Evolutionary conservation across 1,139 yeast genomes (phyloP).

Genomic region (Pichia sp.): DNA sequence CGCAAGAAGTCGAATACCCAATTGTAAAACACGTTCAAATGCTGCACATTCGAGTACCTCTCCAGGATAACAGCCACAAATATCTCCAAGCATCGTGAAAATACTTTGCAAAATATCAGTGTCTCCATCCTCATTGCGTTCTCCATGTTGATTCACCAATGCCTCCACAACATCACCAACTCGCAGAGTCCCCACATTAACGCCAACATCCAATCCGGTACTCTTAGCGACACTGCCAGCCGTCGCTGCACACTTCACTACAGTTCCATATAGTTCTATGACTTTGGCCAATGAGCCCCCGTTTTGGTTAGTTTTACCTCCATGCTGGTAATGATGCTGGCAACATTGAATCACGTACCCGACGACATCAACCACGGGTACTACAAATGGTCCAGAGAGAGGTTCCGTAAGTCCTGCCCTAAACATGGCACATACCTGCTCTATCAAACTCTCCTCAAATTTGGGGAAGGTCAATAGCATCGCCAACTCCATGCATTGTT

Average conservation of each 20-base stretch:
- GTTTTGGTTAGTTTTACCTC: too few species aligned
- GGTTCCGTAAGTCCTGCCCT: slow-evolving; percentile 50
- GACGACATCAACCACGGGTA: slow-evolving; percentile 24
- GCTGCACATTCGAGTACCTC: slow-evolving; percentile 32
- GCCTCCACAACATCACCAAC: slow-evolving; percentile 28
- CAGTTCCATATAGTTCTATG: slow-evolving; percentile 8
- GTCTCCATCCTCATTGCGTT: too few species aligned
- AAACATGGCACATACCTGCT: slow-evolving; percentile 50
- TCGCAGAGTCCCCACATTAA: slow-evolving; percentile 26
- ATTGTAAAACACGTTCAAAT: slow-evolving; percentile 32
- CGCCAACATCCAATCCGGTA: slow-evolving; percentile 6
- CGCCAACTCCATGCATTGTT: slow-evolving; percentile 28
- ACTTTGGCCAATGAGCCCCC: too few species aligned
- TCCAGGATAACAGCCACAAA: slow-evolving; percentile 45
- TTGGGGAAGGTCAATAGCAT: slow-evolving; percentile 8
- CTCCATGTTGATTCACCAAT: too few species aligned
- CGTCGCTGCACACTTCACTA: slow-evolving; percentile 6
- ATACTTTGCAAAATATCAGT: slow-evolving; percentile 47
- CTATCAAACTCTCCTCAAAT: slow-evolving; percentile 25
- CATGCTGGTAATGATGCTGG: too few species aligned
- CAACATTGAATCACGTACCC: slow-evolving; percentile 7
- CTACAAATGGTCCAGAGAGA: slow-evolving; percentile 53
- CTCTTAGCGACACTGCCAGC: slow-evolving; percentile 24
- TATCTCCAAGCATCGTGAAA: slow-evolving; percentile 36
- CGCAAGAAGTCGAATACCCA: slow-evolving; percentile 37